Evolutionary conservation across 2,329 filamentous ascomycete species (phyloP), one percentile per base, ranked within the genome.

Genomic region (Aspergillus eucalypticola): DNA sequence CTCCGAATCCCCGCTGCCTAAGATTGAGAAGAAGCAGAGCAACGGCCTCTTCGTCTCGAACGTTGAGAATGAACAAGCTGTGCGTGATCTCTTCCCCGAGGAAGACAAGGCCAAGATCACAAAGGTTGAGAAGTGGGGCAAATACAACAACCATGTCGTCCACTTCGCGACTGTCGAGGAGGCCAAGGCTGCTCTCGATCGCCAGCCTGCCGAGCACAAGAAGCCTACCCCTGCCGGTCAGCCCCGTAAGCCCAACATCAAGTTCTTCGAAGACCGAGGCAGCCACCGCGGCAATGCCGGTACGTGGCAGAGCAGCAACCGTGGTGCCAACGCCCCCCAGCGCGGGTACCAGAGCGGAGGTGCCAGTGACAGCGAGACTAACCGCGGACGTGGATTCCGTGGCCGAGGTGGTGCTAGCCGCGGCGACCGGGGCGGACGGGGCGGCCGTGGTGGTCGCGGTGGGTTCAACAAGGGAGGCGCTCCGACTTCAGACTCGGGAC

Each of bases 21-120:
- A 87, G 74, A 67, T 79, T 4, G 84, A 84, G 6, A 84, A 79
- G 71, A 85, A 92, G 70, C 86, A 85, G 67, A 91, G 89, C 67
- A 89, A 92, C 69, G 94, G 91, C 52, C 85, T 99, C 19, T 99
- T 97, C 76, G 88, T 99, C 62, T 91, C 90, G 79, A 93, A 93
- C 70, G 88, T 93, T 21, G 90, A 88, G 69, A 90, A 86, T 56
- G 91, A 94, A 66, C 91, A 96, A 32, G 90, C 93, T 62, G 89
- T 91, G 39, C 88, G 89, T 59, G 88, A 91, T 35, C 82, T 96
- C 23, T 94, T 99, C 73, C 82, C 86, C 1, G 88, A 95, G 11
- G 91, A 96, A 69, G 92, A 97, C 72, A 88, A 87, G 72, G 74
- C 85, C 32, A 97, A 96, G 80, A 91, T 97, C 65, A 77, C 86